These are phyloP conservation scores for Xylaria grammica DNA, from an alignment of 495 filamentous ascomycete species.

Conservation along the genomic window DNA sequence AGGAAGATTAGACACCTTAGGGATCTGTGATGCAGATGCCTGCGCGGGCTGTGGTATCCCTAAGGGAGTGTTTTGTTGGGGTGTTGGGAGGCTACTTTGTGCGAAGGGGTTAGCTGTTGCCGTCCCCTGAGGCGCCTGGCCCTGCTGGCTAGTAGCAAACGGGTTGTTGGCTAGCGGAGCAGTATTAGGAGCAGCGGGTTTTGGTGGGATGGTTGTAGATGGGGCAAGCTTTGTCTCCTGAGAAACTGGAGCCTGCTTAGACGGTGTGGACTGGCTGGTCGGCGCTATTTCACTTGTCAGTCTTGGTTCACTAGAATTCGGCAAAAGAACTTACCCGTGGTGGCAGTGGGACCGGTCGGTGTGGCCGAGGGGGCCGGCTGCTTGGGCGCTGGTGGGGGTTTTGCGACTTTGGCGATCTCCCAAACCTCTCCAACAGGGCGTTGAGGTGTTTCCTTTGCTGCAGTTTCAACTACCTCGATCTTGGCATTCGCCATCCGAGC, in stretches of 20 bases:
- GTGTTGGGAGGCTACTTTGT: constrained; percentile 25
- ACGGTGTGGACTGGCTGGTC: constrained; percentile 17
- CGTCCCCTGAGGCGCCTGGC: constrained; percentile 10
- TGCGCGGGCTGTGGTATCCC: constrained; percentile 26
- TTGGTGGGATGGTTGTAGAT: constrained; percentile 31
- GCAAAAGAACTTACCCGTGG: constrained; percentile 34
- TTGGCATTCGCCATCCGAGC: constrained; percentile 68
- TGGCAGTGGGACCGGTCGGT: constrained; percentile 21
- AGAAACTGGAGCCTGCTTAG: constrained; percentile 30
- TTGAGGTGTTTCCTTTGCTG: constrained; percentile 81
- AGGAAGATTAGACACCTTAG: constrained; percentile 36
- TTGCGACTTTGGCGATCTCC: constrained; percentile 75
- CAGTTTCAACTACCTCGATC: constrained; percentile 76
- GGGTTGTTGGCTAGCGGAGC: constrained; percentile 31
- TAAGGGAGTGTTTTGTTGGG: constrained; percentile 24
- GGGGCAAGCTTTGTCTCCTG: constrained; percentile 30
- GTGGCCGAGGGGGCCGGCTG: constrained; percentile 33
- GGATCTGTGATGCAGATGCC: constrained; percentile 26
- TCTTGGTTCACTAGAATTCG: not conserved
- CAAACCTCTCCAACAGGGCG: constrained; percentile 83
- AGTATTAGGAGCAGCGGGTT: constrained; percentile 22
- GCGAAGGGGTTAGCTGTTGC: constrained; percentile 34
- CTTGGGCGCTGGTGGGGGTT: constrained; percentile 56
- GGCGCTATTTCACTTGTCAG: constrained; percentile 31
- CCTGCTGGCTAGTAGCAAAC: constrained; percentile 29